Conservation (phyloP, 352 stramenopile species). For the Pythium plurisporium region DNA sequence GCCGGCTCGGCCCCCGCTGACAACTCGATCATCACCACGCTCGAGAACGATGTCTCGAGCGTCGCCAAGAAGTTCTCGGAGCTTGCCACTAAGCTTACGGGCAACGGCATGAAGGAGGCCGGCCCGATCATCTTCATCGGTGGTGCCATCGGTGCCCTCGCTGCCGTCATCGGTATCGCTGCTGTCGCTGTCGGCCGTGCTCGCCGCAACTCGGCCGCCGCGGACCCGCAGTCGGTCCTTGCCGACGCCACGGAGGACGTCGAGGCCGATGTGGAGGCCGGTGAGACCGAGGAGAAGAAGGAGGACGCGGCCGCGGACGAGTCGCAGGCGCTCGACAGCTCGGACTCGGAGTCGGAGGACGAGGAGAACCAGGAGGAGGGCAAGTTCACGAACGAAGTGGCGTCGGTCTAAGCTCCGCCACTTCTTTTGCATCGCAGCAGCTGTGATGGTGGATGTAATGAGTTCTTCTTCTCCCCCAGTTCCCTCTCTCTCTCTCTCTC, state of each 20-base stretch:
- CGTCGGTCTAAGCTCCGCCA: constrained; percentile 25
- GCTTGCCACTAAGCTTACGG: constrained; percentile 53
- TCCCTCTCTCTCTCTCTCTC: constrained; percentile 15
- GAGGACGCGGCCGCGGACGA: constrained; percentile 32
- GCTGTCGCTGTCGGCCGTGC: constrained; percentile 41
- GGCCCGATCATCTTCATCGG: constrained; percentile 58
- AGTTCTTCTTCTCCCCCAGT: constrained; percentile 7
- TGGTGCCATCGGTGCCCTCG: constrained; percentile 58
- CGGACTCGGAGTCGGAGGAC: constrained; percentile 42
- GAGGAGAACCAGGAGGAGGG: constrained; percentile 49
- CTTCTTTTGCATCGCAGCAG: constrained; percentile 2
- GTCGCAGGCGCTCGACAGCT: constrained; percentile 40
- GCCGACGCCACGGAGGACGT: constrained; percentile 37
- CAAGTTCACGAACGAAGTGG: constrained; percentile 48
- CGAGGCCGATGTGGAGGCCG: constrained; percentile 67
- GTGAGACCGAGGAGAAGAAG: constrained; percentile 15
- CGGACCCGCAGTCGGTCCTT: constrained; percentile 36
- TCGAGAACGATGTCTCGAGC: constrained; percentile 20
- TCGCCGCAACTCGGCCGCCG: constrained; percentile 19
- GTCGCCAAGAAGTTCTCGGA: constrained; percentile 40
- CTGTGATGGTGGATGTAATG: constrained; percentile 32
- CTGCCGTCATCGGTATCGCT: constrained; percentile 57
- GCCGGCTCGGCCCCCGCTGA: neutral
- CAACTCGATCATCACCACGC: neutral
- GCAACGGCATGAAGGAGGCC: constrained; percentile 31